A percentile compares a stretch with the other conserved stretches of the same genome.
Conservation (phyloP, 2,329 filamentous ascomycete genomes). For the Cladosporium halotolerans region DNA sequence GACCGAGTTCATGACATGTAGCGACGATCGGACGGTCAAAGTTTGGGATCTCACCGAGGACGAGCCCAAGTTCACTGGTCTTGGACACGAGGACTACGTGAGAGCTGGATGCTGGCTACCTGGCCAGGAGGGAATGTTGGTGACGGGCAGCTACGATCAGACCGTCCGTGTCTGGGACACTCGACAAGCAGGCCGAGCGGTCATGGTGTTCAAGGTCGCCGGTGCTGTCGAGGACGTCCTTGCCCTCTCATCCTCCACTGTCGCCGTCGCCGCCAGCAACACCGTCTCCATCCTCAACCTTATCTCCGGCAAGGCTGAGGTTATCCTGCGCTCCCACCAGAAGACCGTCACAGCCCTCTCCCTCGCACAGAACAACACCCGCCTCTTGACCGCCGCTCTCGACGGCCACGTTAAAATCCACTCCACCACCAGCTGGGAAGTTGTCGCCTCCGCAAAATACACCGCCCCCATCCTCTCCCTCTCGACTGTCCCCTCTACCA, state of each 20-base stretch:
- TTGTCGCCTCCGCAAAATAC: slow-evolving; percentile 92
- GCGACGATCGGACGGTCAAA: slow-evolving; percentile 86
- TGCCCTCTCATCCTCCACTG: slow-evolving; percentile 75
- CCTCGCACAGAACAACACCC: slow-evolving; percentile 70
- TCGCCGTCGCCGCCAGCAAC: slow-evolving; percentile 79
- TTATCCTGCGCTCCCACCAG: slow-evolving; percentile 87
- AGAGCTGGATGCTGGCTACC: slow-evolving; percentile 82
- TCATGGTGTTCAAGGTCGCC: slow-evolving; percentile 94
- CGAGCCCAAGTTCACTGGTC: slow-evolving; percentile 67
- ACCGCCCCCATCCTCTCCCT: slow-evolving; percentile 83
- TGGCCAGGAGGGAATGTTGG: slow-evolving; percentile 63
- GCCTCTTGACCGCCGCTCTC: slow-evolving; percentile 79
- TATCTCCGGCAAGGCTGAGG: slow-evolving; percentile 79
- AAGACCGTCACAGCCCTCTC: slow-evolving; percentile 91
- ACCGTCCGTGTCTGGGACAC: slow-evolving; percentile 94
- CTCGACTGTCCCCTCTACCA: slow-evolving; percentile 60
- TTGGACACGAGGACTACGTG: slow-evolving; percentile 89
- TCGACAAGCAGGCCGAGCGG: slow-evolving; percentile 59
- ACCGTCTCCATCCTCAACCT: slow-evolving; percentile 88
- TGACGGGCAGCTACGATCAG: slow-evolving; percentile 90
- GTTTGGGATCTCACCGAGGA: slow-evolving; percentile 89
- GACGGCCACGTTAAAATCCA: slow-evolving; percentile 98
- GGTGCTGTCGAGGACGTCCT: slow-evolving; percentile 84
- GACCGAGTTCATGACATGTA: slow-evolving; percentile 80
- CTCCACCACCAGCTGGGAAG: slow-evolving; percentile 89